phyloP scores from a whole-genome alignment of 2,329 filamentous ascomycete genomes.

The Aspergillus sp. region DNA sequence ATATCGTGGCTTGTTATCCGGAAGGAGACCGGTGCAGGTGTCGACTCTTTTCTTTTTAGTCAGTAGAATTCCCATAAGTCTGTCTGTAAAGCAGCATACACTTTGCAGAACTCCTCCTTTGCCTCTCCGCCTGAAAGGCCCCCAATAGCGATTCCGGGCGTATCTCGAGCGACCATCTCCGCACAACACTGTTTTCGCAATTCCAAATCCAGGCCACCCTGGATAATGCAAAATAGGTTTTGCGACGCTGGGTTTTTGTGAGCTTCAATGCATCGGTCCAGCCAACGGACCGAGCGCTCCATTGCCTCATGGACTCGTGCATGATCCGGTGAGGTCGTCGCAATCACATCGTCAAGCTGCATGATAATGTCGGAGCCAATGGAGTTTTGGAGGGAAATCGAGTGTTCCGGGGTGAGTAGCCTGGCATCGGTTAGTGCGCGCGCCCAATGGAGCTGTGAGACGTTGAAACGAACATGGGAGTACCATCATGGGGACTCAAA shows the following conservation, averaged over 20 bases:
- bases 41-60: slow-evolving; percentile 55
- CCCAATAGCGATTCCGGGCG: slow-evolving; percentile 94
- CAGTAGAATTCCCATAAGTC: neutral
- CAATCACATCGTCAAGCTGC: slow-evolving; percentile 98
- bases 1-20: slow-evolving; percentile 91
- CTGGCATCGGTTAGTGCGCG: slow-evolving; percentile 29
- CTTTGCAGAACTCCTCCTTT: slow-evolving; percentile 87
- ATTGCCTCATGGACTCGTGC: slow-evolving; percentile 91
- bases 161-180: slow-evolving; percentile 86
- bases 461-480: slow-evolving; percentile 65
- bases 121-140: slow-evolving; percentile 93
- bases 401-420: slow-evolving; percentile 94
- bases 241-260: slow-evolving; percentile 81
- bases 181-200: slow-evolving; percentile 79
- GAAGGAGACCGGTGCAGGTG: slow-evolving; percentile 80
- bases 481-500: slow-evolving; percentile 91
- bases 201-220: slow-evolving; percentile 86
- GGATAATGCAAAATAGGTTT: slow-evolving; percentile 98
- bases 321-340: slow-evolving; percentile 88
- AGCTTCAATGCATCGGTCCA: slow-evolving; percentile 89
- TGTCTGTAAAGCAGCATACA: slow-evolving; percentile 43
- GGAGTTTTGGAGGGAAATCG: slow-evolving; percentile 90
- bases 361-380: slow-evolving; percentile 99
- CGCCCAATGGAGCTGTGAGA: neutral
- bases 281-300: slow-evolving; percentile 90